Evolutionary conservation across 2,329 filamentous ascomycete genomes (phyloP).

Genomic region (Escovopsis sp.): DNA sequence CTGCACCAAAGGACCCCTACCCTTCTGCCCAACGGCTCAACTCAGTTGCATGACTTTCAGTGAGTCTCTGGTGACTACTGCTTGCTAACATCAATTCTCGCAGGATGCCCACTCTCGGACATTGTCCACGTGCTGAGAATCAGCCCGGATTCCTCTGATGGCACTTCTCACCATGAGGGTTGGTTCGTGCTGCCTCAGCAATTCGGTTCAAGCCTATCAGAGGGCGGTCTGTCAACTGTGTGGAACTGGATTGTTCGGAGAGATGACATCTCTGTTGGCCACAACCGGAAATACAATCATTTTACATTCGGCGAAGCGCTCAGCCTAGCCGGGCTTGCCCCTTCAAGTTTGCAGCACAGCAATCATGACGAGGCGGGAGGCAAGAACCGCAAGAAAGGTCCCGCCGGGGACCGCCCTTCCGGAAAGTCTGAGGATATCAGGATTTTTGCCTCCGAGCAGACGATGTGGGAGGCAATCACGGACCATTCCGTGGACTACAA

Average conservation of each 20-base stretch:
- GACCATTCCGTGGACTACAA: constrained; percentile 46
- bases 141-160: constrained; percentile 9
- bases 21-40: neutral
- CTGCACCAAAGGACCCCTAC: no score
- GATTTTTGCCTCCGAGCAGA: constrained; percentile 37
- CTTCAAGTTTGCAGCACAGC: neutral
- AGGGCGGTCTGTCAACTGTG: constrained; percentile 17
- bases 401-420: no score
- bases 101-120: constrained; percentile 18
- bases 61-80: neutral
- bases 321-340: constrained; percentile 6
- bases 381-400: neutral
- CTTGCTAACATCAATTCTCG: neutral
- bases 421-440: constrained; percentile 8
- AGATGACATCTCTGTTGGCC: constrained; percentile 22
- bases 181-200: constrained; percentile 2
- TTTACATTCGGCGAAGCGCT: constrained; percentile 25
- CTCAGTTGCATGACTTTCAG: neutral
- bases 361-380: neutral
- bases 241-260: constrained; percentile 23
- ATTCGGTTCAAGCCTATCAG: constrained; percentile 7
- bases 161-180: neutral
- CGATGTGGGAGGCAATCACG: constrained; percentile 44
- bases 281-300: constrained; percentile 17
- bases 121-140: constrained; percentile 18